These are phyloP conservation scores for Diplodia scrobiculata DNA, from an alignment of 2,329 filamentous ascomycete species.

Conservation along the genomic window DNA sequence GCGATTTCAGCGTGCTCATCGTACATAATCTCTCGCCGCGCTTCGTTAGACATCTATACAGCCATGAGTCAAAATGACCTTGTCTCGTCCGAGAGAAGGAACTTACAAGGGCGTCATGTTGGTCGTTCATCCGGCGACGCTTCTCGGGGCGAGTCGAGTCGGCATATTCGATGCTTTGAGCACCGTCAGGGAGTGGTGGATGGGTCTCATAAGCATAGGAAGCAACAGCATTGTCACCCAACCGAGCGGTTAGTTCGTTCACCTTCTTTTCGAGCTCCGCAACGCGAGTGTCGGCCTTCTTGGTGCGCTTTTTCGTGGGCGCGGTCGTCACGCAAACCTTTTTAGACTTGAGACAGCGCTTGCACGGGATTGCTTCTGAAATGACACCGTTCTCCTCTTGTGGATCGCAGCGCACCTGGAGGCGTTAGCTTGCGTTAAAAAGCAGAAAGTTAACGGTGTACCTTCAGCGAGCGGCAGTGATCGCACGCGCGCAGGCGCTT, in stretches of 20 bases:
- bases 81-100: background rate
- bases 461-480: slow-evolving; percentile 30
- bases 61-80: background rate
- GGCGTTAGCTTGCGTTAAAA: background rate
- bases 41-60: slow-evolving; percentile 31
- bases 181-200: background rate
- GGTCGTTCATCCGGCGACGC: slow-evolving; percentile 20
- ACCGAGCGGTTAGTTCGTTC: slow-evolving; percentile 77
- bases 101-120: slow-evolving; percentile 10
- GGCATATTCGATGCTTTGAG: background rate
- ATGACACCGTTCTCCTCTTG: slow-evolving; percentile 62
- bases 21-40: slow-evolving; percentile 34
- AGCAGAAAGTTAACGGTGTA: background rate
- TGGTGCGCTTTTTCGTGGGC: slow-evolving; percentile 76
- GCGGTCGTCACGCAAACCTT: slow-evolving; percentile 57
- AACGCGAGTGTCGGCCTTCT: slow-evolving; percentile 87
- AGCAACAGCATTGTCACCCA: slow-evolving; percentile 55
- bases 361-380: slow-evolving; percentile 55
- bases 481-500: slow-evolving; percentile 28
- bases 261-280: slow-evolving; percentile 92
- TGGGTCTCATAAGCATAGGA: background rate
- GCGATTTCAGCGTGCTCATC: slow-evolving; percentile 21
- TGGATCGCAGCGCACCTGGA: slow-evolving; percentile 73
- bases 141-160: slow-evolving; percentile 26
- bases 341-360: slow-evolving; percentile 72